Evolutionary conservation across 129 eudicot genomes (phyloP), one percentile per base, ranked within the genome.

Genomic region (Pittosporum tobira): DNA sequence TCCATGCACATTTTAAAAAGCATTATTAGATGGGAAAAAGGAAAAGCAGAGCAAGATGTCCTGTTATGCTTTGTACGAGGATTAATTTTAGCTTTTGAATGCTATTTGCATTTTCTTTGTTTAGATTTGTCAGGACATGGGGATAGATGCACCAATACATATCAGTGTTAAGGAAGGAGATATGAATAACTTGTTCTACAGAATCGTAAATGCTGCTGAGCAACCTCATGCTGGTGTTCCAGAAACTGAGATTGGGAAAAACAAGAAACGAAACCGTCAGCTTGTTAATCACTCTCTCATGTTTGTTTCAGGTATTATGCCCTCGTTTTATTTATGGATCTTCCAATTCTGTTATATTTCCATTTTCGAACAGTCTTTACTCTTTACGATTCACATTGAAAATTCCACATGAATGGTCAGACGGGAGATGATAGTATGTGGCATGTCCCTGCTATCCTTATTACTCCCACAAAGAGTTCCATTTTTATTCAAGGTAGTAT

Each of bases 201-300:
- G 76, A 75, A 81, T 88, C 68, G 76, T 84, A 34, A 78, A 51
- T 78, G 89, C 90, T 30, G 96, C 96, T 13, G 81, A 80, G 71
- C 67, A 71, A 66, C 86, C 94, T 65, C 94, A 88, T 67, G 40
- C 81, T 38, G 67, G 77, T 65, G 70, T 88, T 62, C 96, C 96
- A 30, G 96, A 88, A 66, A 83, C 96, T 51, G 86, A 80, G 64
- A 23, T 67, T 47, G 96, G 94, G 15, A 79, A 88, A 58, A 83
- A 64, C 62, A 71, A 68, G 76, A 88, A 88, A 72, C 94, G 74
- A 56, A 71, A 67, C 68, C 82, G 66, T 25, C 87, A 69, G 72
- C 68, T 81, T 59, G 73, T 88, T 23, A 88, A 71, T 36, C 76
- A 75, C 43, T 75, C 94, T 46, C 72, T 88, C 71, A 59, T 78